Conservation (phyloP, 1,284 basidiomycete genomes). For the Sporisorium graminicola region DNA sequence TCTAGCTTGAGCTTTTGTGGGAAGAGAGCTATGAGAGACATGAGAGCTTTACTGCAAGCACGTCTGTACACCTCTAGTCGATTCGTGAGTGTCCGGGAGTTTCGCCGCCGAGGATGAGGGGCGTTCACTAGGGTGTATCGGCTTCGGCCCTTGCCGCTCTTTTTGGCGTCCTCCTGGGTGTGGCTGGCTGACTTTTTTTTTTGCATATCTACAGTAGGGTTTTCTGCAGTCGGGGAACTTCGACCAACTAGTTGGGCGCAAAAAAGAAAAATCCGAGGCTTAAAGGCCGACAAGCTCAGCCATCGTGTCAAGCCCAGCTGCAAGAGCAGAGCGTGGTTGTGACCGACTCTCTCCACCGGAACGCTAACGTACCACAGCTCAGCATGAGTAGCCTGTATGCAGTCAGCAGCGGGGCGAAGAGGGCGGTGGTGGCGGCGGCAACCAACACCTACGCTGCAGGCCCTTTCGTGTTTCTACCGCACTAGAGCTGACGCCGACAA, state of each 20-base stretch:
- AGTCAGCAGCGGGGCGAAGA: not conserved
- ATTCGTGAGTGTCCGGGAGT: not conserved
- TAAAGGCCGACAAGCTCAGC: not conserved
- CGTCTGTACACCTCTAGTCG: no score
- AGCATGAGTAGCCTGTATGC: not conserved
- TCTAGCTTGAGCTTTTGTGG: no score
- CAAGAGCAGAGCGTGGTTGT: not conserved
- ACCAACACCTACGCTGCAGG: slow-evolving; percentile 30
- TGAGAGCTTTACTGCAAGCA: no score
- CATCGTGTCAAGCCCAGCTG: not conserved
- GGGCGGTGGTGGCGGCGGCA: slow-evolving; percentile 1
- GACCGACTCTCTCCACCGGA: no score
- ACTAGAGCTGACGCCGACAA: not conserved
- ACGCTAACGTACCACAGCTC: no score
- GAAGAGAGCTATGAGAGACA: no score
- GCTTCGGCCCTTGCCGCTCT: not conserved
- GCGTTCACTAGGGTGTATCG: not conserved
- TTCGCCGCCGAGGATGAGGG: not conserved
- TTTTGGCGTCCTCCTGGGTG: not conserved
- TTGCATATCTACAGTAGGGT: no score
- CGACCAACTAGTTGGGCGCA: slow-evolving; percentile 26
- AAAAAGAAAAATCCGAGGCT: not conserved
- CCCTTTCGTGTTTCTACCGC: not conserved
- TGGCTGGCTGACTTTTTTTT: not conserved
- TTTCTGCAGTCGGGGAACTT: slow-evolving; percentile 4